These are phyloP conservation scores for Lagerstroemia speciosa DNA, from an alignment of 345 rosid genomes.

Conservation along the genomic window DNA sequence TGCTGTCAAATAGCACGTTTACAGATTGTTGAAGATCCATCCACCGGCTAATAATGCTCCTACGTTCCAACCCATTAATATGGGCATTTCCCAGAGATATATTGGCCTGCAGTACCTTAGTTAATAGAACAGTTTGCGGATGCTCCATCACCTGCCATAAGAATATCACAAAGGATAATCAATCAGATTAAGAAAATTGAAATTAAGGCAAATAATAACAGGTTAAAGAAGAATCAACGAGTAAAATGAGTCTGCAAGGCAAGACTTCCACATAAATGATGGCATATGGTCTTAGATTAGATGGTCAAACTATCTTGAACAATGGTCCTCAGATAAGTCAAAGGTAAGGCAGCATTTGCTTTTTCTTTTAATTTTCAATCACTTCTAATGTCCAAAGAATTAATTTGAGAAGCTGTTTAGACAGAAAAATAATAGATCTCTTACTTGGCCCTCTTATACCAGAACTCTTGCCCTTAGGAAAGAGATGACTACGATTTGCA, in stretches of 20 bases:
- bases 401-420: neutral
- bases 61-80: conserved; percentile 25
- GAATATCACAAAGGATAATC: neutral
- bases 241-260: neutral
- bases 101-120: conserved; percentile 60
- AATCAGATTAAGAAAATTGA: neutral
- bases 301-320: neutral
- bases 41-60: conserved; percentile 48
- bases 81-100: conserved; percentile 59
- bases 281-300: neutral
- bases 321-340: neutral
- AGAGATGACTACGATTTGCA: neutral
- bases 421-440: neutral
- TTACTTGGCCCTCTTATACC: neutral
- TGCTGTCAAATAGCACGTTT: conserved; percentile 67
- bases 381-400: neutral
- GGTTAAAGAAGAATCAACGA: neutral
- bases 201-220: neutral
- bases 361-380: neutral
- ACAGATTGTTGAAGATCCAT: conserved; percentile 81
- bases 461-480: neutral
- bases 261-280: neutral
- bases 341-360: neutral
- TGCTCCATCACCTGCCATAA: conserved; percentile 52
- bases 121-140: conserved; percentile 71